A percentile compares a stretch with the other conserved stretches of the same genome.
phyloP scores from a whole-genome alignment of 2,329 filamentous ascomycete species.

The Boeremia lycopersici region DNA sequence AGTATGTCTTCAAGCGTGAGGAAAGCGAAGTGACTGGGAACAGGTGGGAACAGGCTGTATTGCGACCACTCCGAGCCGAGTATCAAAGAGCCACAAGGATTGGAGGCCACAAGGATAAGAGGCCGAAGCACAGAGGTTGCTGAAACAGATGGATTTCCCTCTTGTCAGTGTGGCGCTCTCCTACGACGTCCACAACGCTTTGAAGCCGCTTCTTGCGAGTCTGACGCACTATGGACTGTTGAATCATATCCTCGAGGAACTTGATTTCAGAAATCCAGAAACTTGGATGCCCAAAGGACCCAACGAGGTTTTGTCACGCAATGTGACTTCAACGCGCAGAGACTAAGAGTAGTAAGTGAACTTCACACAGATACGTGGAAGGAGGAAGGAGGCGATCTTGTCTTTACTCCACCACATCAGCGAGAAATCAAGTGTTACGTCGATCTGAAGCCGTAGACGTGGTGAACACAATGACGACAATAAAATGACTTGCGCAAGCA shows the following conservation, averaged over 20 bases:
- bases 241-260: constrained; percentile 28
- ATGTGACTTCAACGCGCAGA: constrained; percentile 45
- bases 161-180: constrained; percentile 46
- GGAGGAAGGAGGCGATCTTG: constrained; percentile 30
- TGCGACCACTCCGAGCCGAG: constrained; percentile 28
- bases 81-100: constrained; percentile 23
- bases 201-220: constrained; percentile 27
- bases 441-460: constrained; percentile 27
- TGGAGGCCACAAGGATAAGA: constrained; percentile 25
- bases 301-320: constrained; percentile 44
- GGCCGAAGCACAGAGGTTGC: constrained; percentile 29
- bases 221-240: constrained; percentile 34
- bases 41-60: constrained; percentile 32
- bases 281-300: constrained; percentile 36
- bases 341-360: constrained; percentile 42
- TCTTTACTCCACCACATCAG: constrained; percentile 35
- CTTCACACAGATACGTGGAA: constrained; percentile 31
- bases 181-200: constrained; percentile 40
- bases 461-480: background rate
- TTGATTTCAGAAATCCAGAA: constrained; percentile 31
- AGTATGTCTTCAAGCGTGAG: constrained; percentile 45
- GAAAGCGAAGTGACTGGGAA: constrained; percentile 36
- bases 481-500: background rate
- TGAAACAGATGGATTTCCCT: constrained; percentile 49
- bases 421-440: constrained; percentile 33